Evolutionary conservation across 2,329 filamentous ascomycete genomes (phyloP), one percentile per base, ranked within the genome.

Genomic region (Chrysosporium queenslandicum): DNA sequence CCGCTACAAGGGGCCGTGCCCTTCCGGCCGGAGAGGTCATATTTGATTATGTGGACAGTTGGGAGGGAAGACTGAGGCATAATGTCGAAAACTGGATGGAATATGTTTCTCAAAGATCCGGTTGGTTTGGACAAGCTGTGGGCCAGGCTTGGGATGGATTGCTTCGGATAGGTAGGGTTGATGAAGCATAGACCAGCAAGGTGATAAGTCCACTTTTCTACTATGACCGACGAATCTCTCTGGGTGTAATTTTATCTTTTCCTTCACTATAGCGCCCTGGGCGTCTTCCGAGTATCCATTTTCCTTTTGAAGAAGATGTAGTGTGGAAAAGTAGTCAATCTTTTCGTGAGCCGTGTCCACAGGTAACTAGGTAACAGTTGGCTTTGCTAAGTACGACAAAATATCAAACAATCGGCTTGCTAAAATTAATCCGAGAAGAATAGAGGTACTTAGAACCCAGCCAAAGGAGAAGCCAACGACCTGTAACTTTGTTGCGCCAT

Each of bases 11-110:
- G 29, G 48, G 47, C 14, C 39, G 50, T 21, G 27, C 37, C 7
- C 49, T 69, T 16, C 63, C 63, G 2, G 60, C 66, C 14, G 68
- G 68, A 4, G 57, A 59, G 46, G 62, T 67, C 7, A 20, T 69
- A n/a, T 50, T 63, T 50, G 68, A 70, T 54, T 56, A 58, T 0
- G 52, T 60, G 18, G 50, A 51, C 27, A 40, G 18, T 5, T 54
- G 52, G 52, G 43, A 40, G 9, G 36, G 43, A 6, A 23, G 16
- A 18, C 12, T 53, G 16, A 46, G 54, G 40, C 46, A 55, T 8
- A 60, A 60, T 53, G 58, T 60, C 27, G 51, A 60, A 42, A 55
- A 57, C 40, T 60, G 39, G 25, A 37, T 37, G 11, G 21, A n/a
- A 2, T 46, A 40, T 29, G 30, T 32, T 14, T 14, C 30, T 29